Evolutionary conservation across 306 rosid genomes (phyloP), one percentile per base, ranked within the genome.

Genomic region (Glycine tomentella): DNA sequence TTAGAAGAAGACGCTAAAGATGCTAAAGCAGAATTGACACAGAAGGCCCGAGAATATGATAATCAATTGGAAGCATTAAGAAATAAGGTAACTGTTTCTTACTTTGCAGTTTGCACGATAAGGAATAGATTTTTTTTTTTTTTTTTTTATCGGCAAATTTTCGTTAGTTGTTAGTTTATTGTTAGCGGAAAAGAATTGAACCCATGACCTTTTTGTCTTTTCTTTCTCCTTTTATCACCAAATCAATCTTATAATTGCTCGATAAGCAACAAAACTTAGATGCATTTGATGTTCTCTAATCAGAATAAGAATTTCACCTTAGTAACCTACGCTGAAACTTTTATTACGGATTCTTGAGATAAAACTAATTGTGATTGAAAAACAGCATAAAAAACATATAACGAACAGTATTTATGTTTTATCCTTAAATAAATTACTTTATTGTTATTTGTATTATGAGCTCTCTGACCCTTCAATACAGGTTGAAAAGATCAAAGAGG

Each of bases 1-100:
- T 80, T 85, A 84, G 89, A 89, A 69, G 83, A 73, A 61, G 87
- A 87, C 81, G 80, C 76, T 10, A 77, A 82, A 58, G 61, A 72
- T 76, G 73, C 86, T 65, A 78, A 72, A 79, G 31, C 31, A 25
- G 31, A 25, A 25, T 25, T 25, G 31, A 25, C 31, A 25, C 81
- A 72, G 6, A 81, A 85, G 74, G 51, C 89, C 52, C 79, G 89
- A 80, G 90, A 90, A 76, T 88, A 90, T 52, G 90, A 85, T 64
- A 34, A 15, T 36, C 89, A 72, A 69, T 66, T 89, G 76, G 83
- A 73, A 78, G 94, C 85, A 61, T 57, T 75, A 44, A 44, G 74
- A 59, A 75, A 51, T 14, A 80, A 74, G 62, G 44, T 58, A 36
- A 14, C 4, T 11, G 48, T 38, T 64, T 53, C 49, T 36, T 20